Conservation (phyloP, 768 basidiomycete species). For the Leccinellum rugosiceps region DNA sequence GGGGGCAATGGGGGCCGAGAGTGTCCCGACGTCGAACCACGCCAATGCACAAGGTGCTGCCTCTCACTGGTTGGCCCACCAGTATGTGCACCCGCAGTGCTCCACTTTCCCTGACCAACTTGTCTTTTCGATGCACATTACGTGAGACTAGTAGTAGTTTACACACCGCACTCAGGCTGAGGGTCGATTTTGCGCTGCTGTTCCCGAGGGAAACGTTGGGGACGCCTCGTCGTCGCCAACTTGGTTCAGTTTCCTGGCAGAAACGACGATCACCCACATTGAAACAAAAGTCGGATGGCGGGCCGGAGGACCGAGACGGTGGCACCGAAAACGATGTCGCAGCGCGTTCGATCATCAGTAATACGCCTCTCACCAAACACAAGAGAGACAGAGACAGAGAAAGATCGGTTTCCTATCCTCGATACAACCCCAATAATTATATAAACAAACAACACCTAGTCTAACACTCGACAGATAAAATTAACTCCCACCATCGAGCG, state of each 20-base stretch:
- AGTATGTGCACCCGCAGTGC: neutral
- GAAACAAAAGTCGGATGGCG: neutral
- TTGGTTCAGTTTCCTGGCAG: neutral
- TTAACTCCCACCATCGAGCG: neutral
- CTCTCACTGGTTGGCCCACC: neutral
- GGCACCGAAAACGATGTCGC: neutral
- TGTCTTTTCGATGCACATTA: neutral
- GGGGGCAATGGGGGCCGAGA: no score
- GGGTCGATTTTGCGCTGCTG: no score
- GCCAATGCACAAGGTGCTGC: neutral
- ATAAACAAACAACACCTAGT: slow-evolving; percentile 26
- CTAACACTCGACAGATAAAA: slow-evolving; percentile 21
- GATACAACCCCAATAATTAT: slow-evolving; percentile 33
- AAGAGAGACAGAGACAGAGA: neutral
- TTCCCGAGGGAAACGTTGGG: neutral
- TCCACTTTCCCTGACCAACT: neutral
- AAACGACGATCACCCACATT: neutral
- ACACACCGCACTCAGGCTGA: no score
- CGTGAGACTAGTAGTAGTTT: neutral
- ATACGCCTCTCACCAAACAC: neutral
- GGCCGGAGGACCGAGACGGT: neutral
- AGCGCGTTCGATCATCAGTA: neutral
- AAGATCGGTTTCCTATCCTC: no score
- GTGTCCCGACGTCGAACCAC: neutral
- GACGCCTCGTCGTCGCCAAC: neutral